Conservation (phyloP, 2,329 filamentous ascomycete species). For the Penicillium polonicum region DNA sequence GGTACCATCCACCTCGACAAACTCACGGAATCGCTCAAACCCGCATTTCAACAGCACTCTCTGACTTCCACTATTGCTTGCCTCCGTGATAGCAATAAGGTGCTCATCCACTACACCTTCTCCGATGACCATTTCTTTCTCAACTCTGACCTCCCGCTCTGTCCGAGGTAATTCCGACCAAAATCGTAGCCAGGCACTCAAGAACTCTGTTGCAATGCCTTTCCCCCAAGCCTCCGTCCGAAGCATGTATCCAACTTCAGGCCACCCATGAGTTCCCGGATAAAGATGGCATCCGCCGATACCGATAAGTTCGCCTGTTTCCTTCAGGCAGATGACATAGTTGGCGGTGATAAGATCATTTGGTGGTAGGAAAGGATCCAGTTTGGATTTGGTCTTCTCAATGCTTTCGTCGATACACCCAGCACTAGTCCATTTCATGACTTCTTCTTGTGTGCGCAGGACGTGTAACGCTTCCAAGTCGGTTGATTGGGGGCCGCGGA, state of each 20-base stretch:
- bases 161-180: slow-evolving; percentile 10
- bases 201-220: slow-evolving; percentile 13
- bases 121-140: slow-evolving; percentile 9
- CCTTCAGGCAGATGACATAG: slow-evolving; percentile 15
- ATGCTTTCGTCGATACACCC: slow-evolving; percentile 11
- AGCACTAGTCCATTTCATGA: slow-evolving; percentile 14
- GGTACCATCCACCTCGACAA: slow-evolving; percentile 7
- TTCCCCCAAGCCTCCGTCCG: slow-evolving; percentile 13
- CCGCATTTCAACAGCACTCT: slow-evolving; percentile 12
- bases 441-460: slow-evolving; percentile 14
- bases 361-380: slow-evolving; percentile 13
- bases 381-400: slow-evolving; percentile 9
- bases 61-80: slow-evolving; percentile 10
- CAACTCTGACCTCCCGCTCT: slow-evolving; percentile 6
- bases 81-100: slow-evolving; percentile 14
- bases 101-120: slow-evolving; percentile 6
- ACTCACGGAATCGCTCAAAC: slow-evolving; percentile 12
- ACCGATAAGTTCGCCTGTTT: slow-evolving; percentile 13
- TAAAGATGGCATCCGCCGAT: slow-evolving; percentile 15
- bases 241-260: slow-evolving; percentile 16
- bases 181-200: slow-evolving; percentile 10
- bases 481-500: slow-evolving; percentile 8
- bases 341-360: slow-evolving; percentile 13
- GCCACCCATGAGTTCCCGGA: slow-evolving; percentile 12
- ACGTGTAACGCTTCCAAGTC: slow-evolving; percentile 13